Percentiles rank a stretch among this genome's conserved stretches.
phyloP scores from a whole-genome alignment of 176 grass and related monocot species.

The Tillandsia fasciculata region DNA sequence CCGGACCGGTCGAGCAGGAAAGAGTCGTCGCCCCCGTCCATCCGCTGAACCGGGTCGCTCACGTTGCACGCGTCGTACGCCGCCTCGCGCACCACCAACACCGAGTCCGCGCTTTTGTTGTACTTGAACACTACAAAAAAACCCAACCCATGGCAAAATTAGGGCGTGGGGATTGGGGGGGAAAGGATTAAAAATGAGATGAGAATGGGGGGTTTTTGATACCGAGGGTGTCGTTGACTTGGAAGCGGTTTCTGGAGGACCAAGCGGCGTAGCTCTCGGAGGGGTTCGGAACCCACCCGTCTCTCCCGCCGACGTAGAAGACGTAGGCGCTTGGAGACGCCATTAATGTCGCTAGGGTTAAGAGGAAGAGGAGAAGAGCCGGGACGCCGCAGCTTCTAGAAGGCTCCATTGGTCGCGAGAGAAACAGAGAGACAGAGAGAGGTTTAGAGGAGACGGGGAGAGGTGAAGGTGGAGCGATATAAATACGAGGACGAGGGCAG shows the following conservation, averaged over 20 bases:
- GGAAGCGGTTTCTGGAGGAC: slow-evolving; percentile 29
- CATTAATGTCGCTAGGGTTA: slow-evolving; percentile 1
- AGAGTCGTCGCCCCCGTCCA: slow-evolving; percentile 23
- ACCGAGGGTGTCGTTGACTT: slow-evolving; percentile 43
- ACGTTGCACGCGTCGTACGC: slow-evolving; percentile 31
- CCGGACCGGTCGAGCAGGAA: slow-evolving; percentile 17
- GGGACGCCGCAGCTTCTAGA: no score
- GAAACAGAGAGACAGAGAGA: no score
- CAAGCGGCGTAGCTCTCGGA: slow-evolving; percentile 35
- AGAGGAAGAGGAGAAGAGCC: background rate
- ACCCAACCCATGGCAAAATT: no score
- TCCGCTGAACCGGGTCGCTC: slow-evolving; percentile 20
- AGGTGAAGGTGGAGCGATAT: no score
- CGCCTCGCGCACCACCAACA: slow-evolving; percentile 27
- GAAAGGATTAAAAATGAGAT: no score
- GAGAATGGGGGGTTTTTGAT: background rate
- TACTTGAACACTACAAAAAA: slow-evolving; percentile 37
- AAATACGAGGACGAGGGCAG: no score
- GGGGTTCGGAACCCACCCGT: slow-evolving; percentile 31
- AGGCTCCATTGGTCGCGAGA: no score
- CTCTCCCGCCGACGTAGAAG: slow-evolving; percentile 36
- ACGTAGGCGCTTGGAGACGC: slow-evolving; percentile 9
- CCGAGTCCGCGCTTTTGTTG: slow-evolving; percentile 29
- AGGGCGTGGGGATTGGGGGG: no score
- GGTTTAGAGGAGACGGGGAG: no score